phyloP scores from a whole-genome alignment of 1,284 basidiomycete genomes.

The Hortiboletus rubellus region DNA sequence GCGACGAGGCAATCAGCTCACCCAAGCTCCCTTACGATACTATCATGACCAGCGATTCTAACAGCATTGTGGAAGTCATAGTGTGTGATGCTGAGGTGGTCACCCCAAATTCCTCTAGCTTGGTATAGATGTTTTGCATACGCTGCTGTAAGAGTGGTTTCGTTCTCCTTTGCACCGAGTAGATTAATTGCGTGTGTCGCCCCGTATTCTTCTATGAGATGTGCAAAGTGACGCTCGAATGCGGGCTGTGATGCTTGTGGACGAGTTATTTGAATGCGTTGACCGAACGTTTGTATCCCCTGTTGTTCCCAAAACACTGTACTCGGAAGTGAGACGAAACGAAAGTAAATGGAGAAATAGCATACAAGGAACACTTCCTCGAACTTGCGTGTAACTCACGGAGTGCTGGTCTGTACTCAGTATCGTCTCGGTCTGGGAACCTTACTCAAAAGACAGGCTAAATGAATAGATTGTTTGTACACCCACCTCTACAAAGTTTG shows the following conservation, averaged over 20 bases:
- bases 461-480: slow-evolving; percentile 7
- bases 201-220: slow-evolving; percentile 82
- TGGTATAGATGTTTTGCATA: slow-evolving; percentile 78
- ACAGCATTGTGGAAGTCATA: slow-evolving; percentile 95
- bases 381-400: slow-evolving; percentile 90
- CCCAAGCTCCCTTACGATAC: slow-evolving; percentile 75
- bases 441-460: slow-evolving; percentile 5
- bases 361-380: slow-evolving; percentile 91
- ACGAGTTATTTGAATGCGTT: slow-evolving; percentile 91
- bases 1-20: slow-evolving; percentile 33
- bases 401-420: slow-evolving; percentile 82
- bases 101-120: slow-evolving; percentile 56
- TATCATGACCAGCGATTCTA: slow-evolving; percentile 85
- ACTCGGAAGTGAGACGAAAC: slow-evolving; percentile 16
- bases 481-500: slow-evolving; percentile 93
- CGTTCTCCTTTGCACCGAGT: slow-evolving; percentile 89
- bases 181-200: slow-evolving; percentile 85
- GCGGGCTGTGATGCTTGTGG: slow-evolving; percentile 95
- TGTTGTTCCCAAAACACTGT: slow-evolving; percentile 98
- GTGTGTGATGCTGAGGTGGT: slow-evolving; percentile 74
- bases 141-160: slow-evolving; percentile 78
- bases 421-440: slow-evolving; percentile 81
- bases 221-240: slow-evolving; percentile 90
- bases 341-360: slow-evolving; percentile 25
- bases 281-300: slow-evolving; percentile 86